Base-by-base conservation (phyloP, 352 stramenopile genomes). In the Phytophthora brassicae region DNA sequence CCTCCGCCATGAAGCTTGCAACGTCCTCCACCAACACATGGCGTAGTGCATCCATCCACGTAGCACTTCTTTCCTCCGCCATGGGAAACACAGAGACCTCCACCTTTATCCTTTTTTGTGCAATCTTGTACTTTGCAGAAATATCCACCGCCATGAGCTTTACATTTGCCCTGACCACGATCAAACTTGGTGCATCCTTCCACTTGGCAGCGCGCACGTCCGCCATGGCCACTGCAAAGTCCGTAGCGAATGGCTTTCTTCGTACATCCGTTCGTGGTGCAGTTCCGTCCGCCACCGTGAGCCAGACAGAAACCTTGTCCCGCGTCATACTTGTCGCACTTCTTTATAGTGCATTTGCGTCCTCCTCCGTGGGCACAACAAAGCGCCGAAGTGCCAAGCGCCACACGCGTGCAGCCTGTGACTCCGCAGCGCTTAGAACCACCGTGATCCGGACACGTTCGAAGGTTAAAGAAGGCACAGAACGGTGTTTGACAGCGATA, bases 1-100 rank as follows among this genome's bases (percentile, higher is more conserved):
- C 84, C 84, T 28, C 84, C 84, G 17, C 81, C 81, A 56, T 90
- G 81, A 8, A 81, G 55, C 39, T 90, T 90, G 60, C 82, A 94
- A 8, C 79, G 68, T 0, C 85, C 85, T 23, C 85, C 85, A 22
- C 85, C 85, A 8, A 95, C 77, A 38, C 84, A 93, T 5, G 77
- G 72, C 19, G 79, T 92, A 3, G 61, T 66, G 52, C 81, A 92
- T 35, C 78, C 75, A 1, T 89, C 77, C 8, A 89, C 66, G 33
- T 77, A 95, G 56, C 86, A 95, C 48, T 91, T 90, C 49, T 92
- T 93, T 22, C 87, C 87, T 6, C 87, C 87, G 6, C 87, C 87
- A 52, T 94, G 87, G 7, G 75, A 61, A 20, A 81, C 84, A 59
- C 87, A 96, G 20, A 88, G 77, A 14, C 87, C 87, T 4, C 86